Conservation (phyloP, 805 yeast species). For the Wickerhamomyces hampshirensis region DNA sequence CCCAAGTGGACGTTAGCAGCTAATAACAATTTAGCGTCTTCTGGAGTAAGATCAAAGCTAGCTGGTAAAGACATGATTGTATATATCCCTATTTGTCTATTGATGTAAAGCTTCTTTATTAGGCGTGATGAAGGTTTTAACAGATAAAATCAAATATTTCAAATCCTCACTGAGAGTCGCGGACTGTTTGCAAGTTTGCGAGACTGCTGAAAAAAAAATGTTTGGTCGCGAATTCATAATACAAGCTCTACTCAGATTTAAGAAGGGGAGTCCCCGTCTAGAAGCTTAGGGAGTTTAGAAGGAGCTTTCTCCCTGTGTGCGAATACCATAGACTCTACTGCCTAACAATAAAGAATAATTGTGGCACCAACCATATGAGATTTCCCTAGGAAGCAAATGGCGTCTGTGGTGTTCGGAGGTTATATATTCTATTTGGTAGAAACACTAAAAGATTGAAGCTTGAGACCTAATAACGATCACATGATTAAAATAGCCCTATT, state of each 20-base stretch:
- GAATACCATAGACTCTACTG: too few relatives aligned
- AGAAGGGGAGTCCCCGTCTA: too few relatives aligned
- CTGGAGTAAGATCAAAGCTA: slow-evolving; percentile 90
- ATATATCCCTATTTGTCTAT: slow-evolving; percentile 9
- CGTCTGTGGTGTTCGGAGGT: too few relatives aligned
- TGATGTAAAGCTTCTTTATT: slow-evolving; percentile 7
- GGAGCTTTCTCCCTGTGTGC: not conserved
- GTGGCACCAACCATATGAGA: slow-evolving; percentile 4
- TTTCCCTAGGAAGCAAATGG: slow-evolving; percentile 5
- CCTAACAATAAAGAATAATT: slow-evolving; percentile 5
- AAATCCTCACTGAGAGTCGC: slow-evolving; percentile 11
- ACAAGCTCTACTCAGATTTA: too few relatives aligned
- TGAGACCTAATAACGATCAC: too few relatives aligned
- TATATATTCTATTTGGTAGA: too few relatives aligned
- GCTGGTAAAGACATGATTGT: slow-evolving; percentile 75
- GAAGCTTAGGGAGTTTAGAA: too few relatives aligned
- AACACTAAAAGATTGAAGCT: too few relatives aligned
- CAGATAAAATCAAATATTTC: slow-evolving; percentile 20
- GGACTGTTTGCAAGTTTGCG: slow-evolving; percentile 7
- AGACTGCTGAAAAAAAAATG: slow-evolving; percentile 12
- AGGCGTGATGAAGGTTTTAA: slow-evolving; percentile 5
- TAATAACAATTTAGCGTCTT: slow-evolving; percentile 97
- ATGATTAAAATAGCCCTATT: too few relatives aligned
- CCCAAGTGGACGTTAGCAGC: slow-evolving; percentile 99
- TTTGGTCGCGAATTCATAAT: too few relatives aligned